These are phyloP conservation scores for Backusella luteola DNA, from an alignment of 192 early-diverging fungal genomes.

Conservation along the genomic window DNA sequence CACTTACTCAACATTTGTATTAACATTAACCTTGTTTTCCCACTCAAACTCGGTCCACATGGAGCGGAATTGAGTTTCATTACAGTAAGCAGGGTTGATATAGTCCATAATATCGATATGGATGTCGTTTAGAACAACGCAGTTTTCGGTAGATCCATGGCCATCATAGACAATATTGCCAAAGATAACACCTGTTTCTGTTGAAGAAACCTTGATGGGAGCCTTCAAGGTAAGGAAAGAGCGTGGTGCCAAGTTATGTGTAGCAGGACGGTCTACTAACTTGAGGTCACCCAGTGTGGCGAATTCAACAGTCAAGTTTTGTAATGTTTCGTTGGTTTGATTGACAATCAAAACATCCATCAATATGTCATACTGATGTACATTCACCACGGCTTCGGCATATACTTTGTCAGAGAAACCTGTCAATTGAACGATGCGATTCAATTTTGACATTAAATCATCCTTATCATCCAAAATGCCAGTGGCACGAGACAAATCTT, in stretches of 20 bases:
- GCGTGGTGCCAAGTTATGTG: constrained; percentile 86
- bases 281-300: constrained; percentile 96
- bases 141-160: constrained; percentile 86
- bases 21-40: constrained; percentile 99
- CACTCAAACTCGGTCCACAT: constrained; percentile 99
- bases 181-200: constrained; percentile 97
- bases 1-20: constrained; percentile 83
- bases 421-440: constrained; percentile 92
- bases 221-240: constrained; percentile 96
- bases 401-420: constrained; percentile 98
- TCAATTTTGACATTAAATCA: constrained; percentile 88
- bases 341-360: constrained; percentile 96
- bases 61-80: constrained; percentile 90
- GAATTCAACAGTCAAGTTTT: constrained; percentile 97
- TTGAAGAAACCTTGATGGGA: constrained; percentile 97
- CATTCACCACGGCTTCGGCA: constrained; percentile 95
- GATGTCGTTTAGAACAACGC: constrained; percentile 95
- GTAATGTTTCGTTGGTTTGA: constrained; percentile 91
- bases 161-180: constrained; percentile 98
- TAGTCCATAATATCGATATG: constrained; percentile 99
- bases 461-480: constrained; percentile 66
- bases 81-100: constrained; percentile 89
- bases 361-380: constrained; percentile 97
- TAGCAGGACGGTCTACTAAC: constrained; percentile 89
- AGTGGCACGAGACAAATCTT: constrained; percentile 87